These are phyloP conservation scores for Aureoboletus auriporus DNA, from an alignment of 768 basidiomycete genomes.

Conservation along the genomic window DNA sequence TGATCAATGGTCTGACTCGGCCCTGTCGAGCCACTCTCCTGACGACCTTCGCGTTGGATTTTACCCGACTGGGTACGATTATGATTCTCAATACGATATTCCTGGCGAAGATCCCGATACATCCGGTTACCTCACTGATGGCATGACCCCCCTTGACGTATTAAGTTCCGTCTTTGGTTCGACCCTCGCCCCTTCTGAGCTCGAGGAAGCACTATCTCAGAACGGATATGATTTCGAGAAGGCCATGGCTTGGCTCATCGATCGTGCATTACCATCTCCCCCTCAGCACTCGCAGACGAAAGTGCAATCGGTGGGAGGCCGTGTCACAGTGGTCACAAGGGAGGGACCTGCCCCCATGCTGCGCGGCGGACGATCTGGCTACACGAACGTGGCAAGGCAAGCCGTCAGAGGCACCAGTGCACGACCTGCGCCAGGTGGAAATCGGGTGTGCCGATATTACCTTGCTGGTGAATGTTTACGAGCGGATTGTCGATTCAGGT, in stretches of 20 bases:
- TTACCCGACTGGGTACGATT: constrained; percentile 27
- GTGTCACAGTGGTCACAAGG: constrained; percentile 62
- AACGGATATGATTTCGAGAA: constrained; percentile 94
- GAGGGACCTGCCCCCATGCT: constrained; percentile 38
- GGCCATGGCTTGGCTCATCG: constrained; percentile 92
- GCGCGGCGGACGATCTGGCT: constrained; percentile 43
- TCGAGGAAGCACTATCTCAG: constrained; percentile 86
- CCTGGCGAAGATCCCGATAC: constrained; percentile 46
- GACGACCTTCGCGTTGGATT: constrained; percentile 43
- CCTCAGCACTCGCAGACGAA: constrained; percentile 38
- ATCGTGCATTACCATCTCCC: constrained; percentile 53
- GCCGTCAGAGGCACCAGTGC: constrained; percentile 25
- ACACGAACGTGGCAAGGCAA: constrained; percentile 17
- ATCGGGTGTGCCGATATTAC: constrained; percentile 91
- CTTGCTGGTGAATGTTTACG: constrained; percentile 93
- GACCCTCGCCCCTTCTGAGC: constrained; percentile 81
- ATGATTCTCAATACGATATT: constrained; percentile 29
- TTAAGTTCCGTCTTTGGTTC: constrained; percentile 92
- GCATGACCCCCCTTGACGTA: constrained; percentile 98
- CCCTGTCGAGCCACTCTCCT: constrained; percentile 48
- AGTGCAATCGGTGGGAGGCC: constrained; percentile 61
- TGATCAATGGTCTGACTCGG: constrained; percentile 55
- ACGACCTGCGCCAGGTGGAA: constrained; percentile 44
- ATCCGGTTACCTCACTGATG: constrained; percentile 68
- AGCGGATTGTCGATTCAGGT: constrained; percentile 98